Conservation (phyloP, 78 protist species). For the slime mould (Dictyostelium discoideum) region dicty_2.7 NC_007091.3:1120501-1121000, state of each 20-base stretch:
- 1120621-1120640: conserved; percentile 99
- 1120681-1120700: conserved; percentile 99
- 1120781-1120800: conserved; percentile 91
- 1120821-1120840: conserved; percentile 97
- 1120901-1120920: conserved; percentile 98
- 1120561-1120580: conserved; percentile 99
- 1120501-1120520: conserved; percentile 99
- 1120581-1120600: conserved; percentile 98
- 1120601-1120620: conserved; percentile 99
- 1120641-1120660: conserved; percentile 99
- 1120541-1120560: conserved; percentile 99
- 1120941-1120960: conserved; percentile 90
- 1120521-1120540: conserved; percentile 99
- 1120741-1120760: conserved; percentile 98
- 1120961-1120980: conserved; percentile 45
- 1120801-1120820: conserved; percentile 96
- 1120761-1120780: conserved; percentile 99
- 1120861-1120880: conserved; percentile 96
- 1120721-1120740: conserved; percentile 99
- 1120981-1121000: conserved; percentile 73
- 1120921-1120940: conserved; percentile 98
- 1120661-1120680: conserved; percentile 99
- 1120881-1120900: conserved; percentile 99
- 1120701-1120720: conserved; percentile 99
- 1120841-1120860: conserved; percentile 95